These are phyloP conservation scores for Emericellopsis terricola DNA, from an alignment of 495 filamentous ascomycete genomes.

Conservation along the genomic window DNA sequence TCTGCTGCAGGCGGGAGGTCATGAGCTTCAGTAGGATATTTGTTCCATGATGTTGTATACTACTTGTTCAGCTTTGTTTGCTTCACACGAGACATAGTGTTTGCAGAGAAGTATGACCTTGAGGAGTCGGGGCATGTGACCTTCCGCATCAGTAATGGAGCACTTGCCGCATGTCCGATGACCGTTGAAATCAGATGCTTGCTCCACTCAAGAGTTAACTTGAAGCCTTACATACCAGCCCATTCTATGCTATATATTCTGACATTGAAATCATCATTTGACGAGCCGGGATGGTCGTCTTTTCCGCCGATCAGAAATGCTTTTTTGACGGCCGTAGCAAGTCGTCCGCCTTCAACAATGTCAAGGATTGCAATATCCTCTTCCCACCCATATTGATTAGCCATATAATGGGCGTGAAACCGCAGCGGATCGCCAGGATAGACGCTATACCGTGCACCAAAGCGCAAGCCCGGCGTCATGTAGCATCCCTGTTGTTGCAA, in stretches of 20 bases:
- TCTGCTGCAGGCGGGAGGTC: slow-evolving; percentile 78
- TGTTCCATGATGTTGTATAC: slow-evolving; percentile 43
- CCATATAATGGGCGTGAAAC: slow-evolving; percentile 87
- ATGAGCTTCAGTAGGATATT: slow-evolving; percentile 76
- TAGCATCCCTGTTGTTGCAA: slow-evolving; percentile 70
- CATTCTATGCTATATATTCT: slow-evolving; percentile 4
- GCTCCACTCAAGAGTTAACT: no score
- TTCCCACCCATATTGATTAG: slow-evolving; percentile 63
- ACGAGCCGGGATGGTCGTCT: no score
- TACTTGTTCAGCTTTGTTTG: no score
- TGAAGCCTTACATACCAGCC: slow-evolving; percentile 4
- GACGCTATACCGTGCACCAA: slow-evolving; percentile 83
- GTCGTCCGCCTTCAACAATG: slow-evolving; percentile 63
- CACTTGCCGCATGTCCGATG: no score
- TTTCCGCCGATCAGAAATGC: slow-evolving; percentile 70
- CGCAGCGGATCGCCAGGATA: slow-evolving; percentile 91
- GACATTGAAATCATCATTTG: background rate
- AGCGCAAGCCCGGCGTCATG: slow-evolving; percentile 78
- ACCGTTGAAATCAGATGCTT: no score
- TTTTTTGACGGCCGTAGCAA: slow-evolving; percentile 94
- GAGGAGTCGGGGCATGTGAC: no score
- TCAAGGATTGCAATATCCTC: slow-evolving; percentile 69
- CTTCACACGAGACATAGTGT: no score
- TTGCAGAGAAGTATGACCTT: no score
- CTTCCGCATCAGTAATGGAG: no score